Conservation (phyloP, 768 basidiomycete genomes). For the Hysterangium stoloniferum region DNA sequence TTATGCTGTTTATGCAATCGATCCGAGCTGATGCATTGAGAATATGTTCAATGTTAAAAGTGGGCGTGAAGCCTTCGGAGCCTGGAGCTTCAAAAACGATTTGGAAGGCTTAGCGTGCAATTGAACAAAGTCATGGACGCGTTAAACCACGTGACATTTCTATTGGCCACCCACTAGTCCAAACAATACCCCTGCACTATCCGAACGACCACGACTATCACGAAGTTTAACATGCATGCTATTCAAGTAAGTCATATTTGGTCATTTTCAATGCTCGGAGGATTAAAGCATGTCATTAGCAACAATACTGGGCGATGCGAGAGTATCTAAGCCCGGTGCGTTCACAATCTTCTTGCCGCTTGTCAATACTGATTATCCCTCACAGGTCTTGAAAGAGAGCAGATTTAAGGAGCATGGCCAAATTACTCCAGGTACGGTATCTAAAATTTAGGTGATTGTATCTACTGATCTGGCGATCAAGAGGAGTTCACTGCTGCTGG, state of each 20-base stretch:
- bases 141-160: not conserved
- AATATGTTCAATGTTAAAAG: too few relatives aligned
- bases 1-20: too few relatives aligned
- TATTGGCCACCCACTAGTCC: not conserved
- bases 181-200: not conserved
- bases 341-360: constrained; percentile 21
- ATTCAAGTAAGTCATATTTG: constrained; percentile 31
- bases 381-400: constrained; percentile 89
- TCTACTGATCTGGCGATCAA: constrained; percentile 21
- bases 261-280: constrained; percentile 3
- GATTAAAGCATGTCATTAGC: constrained; percentile 38
- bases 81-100: too few relatives aligned
- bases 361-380: constrained; percentile 17
- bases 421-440: constrained; percentile 76
- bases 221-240: constrained; percentile 34
- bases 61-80: too few relatives aligned
- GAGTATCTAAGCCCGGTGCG: constrained; percentile 89
- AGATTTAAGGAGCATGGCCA: constrained; percentile 99
- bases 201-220: constrained; percentile 5
- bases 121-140: too few relatives aligned
- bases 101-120: too few relatives aligned
- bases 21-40: too few relatives aligned
- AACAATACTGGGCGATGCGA: constrained; percentile 88
- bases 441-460: not conserved
- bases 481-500: constrained; percentile 99